phyloP scores from a whole-genome alignment of 371 early-diverging fungal species.

The Lichtheimia hyalospora region DNA sequence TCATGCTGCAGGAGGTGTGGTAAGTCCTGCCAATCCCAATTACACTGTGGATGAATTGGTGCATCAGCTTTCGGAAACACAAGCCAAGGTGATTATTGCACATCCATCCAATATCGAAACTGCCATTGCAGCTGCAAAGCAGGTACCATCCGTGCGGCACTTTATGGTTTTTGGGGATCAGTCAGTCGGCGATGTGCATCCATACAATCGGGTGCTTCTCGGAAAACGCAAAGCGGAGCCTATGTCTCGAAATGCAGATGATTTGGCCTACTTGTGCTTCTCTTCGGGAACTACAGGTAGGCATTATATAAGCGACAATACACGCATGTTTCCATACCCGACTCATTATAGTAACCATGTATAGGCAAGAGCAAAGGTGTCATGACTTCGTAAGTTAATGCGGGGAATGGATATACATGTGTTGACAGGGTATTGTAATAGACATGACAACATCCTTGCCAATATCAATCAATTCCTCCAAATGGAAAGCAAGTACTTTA shows the following conservation, averaged over 20 bases:
- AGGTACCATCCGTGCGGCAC: constrained; percentile 45
- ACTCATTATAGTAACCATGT: background rate
- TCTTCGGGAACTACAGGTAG: constrained; percentile 81
- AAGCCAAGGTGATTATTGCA: constrained; percentile 61
- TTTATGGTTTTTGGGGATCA: constrained; percentile 63
- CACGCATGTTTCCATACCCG: background rate
- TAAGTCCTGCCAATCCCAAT: constrained; percentile 74
- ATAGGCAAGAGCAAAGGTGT: constrained; percentile 72
- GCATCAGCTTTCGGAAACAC: constrained; percentile 70
- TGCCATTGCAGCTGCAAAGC: constrained; percentile 60
- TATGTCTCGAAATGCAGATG: constrained; percentile 15
- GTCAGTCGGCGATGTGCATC: constrained; percentile 33
- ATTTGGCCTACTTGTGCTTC: constrained; percentile 72
- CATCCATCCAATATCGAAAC: constrained; percentile 41
- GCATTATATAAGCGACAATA: background rate
- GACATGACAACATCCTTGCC: constrained; percentile 73
- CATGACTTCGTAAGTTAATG: constrained; percentile 58
- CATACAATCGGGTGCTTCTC: constrained; percentile 23
- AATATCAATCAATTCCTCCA: constrained; percentile 61
- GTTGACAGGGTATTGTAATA: background rate
- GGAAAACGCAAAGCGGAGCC: constrained; percentile 16
- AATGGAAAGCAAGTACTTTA: constrained; percentile 15
- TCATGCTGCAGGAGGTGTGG: constrained; percentile 53
- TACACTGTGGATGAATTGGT: constrained; percentile 77
- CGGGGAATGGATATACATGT: background rate